Percentiles rank a stretch among this genome's conserved stretches.
phyloP scores from a whole-genome alignment of 2,329 filamentous ascomycete species.

The Cadophora gregata region DNA sequence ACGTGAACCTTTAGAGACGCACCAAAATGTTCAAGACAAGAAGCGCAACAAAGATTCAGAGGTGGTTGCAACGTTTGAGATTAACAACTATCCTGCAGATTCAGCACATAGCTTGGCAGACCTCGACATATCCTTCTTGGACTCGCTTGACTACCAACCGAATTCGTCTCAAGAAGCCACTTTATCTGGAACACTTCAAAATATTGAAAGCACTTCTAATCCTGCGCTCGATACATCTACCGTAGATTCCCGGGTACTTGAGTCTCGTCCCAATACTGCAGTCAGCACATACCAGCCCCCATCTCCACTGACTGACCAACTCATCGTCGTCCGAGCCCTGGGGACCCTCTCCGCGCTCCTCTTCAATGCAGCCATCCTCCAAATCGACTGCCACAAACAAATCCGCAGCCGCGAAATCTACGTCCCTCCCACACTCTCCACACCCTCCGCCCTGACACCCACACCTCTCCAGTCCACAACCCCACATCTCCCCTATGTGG shows the following conservation, averaged over 20 bases:
- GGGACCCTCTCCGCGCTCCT: constrained; percentile 26
- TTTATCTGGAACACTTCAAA: background rate
- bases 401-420: constrained; percentile 18
- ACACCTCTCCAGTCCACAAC: constrained; percentile 42
- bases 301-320: constrained; percentile 17
- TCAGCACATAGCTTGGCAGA: too few species aligned
- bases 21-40: too few species aligned
- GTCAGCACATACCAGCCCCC: background rate
- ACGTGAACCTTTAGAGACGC: background rate
- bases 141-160: background rate
- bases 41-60: too few species aligned
- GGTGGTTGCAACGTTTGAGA: too few species aligned
- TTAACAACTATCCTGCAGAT: background rate
- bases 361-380: constrained; percentile 22
- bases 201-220: background rate
- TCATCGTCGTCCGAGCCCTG: constrained; percentile 14
- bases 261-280: background rate
- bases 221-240: background rate
- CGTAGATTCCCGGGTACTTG: background rate
- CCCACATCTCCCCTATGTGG: constrained; percentile 46
- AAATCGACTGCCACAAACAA: constrained; percentile 20
- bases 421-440: constrained; percentile 9
- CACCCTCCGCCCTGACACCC: constrained; percentile 36
- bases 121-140: background rate
- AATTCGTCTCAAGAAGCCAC: background rate